Evolutionary conservation across 1,139 yeast genomes (phyloP).

Genomic region (Sugiyamaella pinicola): DNA sequence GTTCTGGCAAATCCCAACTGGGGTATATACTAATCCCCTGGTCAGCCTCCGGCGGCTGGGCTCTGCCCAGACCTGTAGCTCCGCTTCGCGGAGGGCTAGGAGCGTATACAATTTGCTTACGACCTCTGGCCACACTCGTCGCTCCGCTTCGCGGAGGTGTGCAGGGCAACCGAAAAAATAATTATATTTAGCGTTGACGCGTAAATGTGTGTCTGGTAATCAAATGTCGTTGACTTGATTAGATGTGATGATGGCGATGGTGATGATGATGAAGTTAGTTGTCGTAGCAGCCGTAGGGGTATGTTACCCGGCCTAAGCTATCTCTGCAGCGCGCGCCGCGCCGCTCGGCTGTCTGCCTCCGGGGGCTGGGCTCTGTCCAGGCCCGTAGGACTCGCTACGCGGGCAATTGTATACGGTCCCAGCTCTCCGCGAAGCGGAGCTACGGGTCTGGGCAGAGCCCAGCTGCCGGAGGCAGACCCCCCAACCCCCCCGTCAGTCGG

Average conservation of each 20-base stretch:
- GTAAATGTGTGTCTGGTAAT: neutral
- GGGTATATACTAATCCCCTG: too few species aligned
- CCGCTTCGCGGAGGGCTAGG: too few species aligned
- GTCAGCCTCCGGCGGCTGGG: too few species aligned
- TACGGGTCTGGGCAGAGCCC: neutral
- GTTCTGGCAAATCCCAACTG: too few species aligned
- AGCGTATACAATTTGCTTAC: too few species aligned
- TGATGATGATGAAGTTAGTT: neutral
- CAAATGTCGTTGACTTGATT: neutral
- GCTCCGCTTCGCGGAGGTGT: neutral
- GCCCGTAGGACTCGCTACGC: neutral
- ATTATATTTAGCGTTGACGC: neutral
- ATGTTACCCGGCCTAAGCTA: too few species aligned
- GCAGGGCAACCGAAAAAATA: too few species aligned
- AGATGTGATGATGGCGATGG: neutral
- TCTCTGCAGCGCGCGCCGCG: too few species aligned
- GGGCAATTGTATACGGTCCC: too few species aligned
- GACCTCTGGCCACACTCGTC: neutral
- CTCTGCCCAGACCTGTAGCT: too few species aligned
- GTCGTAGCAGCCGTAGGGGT: too few species aligned
- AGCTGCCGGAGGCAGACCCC: neutral
- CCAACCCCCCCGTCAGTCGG: neutral
- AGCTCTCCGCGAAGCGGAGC: neutral
- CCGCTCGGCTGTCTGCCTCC: neutral
- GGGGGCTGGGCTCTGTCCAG: slow-evolving; percentile 1